phyloP scores from a whole-genome alignment of 1,139 yeast genomes.

The Pichia sp. region DNA sequence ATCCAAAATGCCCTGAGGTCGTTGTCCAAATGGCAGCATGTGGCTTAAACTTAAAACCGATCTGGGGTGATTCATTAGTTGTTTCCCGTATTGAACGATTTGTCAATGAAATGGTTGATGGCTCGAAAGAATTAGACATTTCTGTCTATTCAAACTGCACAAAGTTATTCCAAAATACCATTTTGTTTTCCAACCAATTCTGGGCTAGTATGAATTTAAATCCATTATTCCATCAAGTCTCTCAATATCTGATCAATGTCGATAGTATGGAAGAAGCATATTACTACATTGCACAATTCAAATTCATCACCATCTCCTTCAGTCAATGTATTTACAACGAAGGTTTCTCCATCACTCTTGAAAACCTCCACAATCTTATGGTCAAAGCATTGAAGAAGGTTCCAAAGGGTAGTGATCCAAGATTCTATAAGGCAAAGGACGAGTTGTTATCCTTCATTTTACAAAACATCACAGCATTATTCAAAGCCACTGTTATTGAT shows the following conservation, averaged over 20 bases:
- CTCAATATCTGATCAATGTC: conserved; percentile 11
- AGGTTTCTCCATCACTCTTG: conserved; percentile 16
- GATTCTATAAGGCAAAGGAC: conserved; percentile 47
- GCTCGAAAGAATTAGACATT: conserved; percentile 16
- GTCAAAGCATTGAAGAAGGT: conserved; percentile 18
- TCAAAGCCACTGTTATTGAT: conserved; percentile 17
- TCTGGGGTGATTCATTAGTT: conserved; percentile 24
- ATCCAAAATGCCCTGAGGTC: conserved; percentile 25
- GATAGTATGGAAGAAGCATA: conserved; percentile 33
- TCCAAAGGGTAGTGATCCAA: conserved; percentile 24
- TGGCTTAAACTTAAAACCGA: conserved; percentile 18
- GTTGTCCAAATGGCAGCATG: conserved; percentile 31
- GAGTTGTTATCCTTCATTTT: conserved; percentile 33
- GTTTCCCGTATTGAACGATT: conserved; percentile 21
- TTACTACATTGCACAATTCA: conserved; percentile 35
- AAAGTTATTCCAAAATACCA: conserved; percentile 19
- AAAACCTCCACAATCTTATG: conserved; percentile 13
- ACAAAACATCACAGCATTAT: conserved; percentile 13
- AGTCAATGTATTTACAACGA: conserved; percentile 26
- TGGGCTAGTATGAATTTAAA: conserved; percentile 25
- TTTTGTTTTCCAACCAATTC: conserved; percentile 26
- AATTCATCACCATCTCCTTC: conserved; percentile 35
- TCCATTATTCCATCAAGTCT: conserved; percentile 14
- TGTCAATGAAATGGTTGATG: conserved; percentile 31
- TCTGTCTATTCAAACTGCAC: conserved; percentile 23